These are phyloP conservation scores for Sugiyamaella paludigena DNA, from an alignment of 1,139 yeast species.

Conservation along the genomic window DNA sequence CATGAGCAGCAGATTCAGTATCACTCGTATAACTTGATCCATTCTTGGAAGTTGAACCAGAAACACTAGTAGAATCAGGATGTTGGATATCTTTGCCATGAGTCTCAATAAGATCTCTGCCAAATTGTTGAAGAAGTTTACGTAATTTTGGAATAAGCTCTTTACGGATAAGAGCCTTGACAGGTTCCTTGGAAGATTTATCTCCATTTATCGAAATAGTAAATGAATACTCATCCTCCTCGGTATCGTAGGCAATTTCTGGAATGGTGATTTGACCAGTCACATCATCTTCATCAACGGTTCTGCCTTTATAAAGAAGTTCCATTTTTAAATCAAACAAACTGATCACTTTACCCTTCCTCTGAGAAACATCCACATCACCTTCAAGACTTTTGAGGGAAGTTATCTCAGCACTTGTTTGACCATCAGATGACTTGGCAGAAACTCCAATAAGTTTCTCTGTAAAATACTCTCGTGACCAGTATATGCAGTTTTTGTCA, in stretches of 20 bases:
- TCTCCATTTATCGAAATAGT: conserved; percentile 62
- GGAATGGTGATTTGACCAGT: conserved; percentile 78
- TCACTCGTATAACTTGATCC: conserved; percentile 11
- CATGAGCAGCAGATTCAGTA: conserved; percentile 24
- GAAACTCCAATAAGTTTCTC: conserved; percentile 54
- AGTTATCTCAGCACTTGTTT: conserved; percentile 46
- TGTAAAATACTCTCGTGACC: conserved; percentile 79
- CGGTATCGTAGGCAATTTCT: conserved; percentile 94
- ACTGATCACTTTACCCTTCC: conserved; percentile 94
- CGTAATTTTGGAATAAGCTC: conserved; percentile 70
- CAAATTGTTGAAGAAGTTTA: conserved; percentile 58
- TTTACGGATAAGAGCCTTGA: conserved; percentile 53
- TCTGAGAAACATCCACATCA: conserved; percentile 93
- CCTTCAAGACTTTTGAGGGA: conserved; percentile 77
- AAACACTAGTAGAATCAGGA: conserved; percentile 57
- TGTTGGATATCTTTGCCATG: conserved; percentile 90
- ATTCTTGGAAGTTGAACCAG: conserved; percentile 40
- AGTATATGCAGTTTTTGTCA: conserved; percentile 89
- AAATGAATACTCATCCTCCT: conserved; percentile 79
- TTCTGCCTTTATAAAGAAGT: conserved; percentile 56
- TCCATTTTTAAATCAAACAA: conserved; percentile 76
- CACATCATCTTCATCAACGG: conserved; percentile 40
- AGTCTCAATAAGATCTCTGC: conserved; percentile 66
- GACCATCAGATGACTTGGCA: conserved; percentile 41
- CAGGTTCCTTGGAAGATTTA: conserved; percentile 50